Evolutionary conservation across 1,139 yeast species (phyloP).

Genomic region (Yamadazyma atlantica): DNA sequence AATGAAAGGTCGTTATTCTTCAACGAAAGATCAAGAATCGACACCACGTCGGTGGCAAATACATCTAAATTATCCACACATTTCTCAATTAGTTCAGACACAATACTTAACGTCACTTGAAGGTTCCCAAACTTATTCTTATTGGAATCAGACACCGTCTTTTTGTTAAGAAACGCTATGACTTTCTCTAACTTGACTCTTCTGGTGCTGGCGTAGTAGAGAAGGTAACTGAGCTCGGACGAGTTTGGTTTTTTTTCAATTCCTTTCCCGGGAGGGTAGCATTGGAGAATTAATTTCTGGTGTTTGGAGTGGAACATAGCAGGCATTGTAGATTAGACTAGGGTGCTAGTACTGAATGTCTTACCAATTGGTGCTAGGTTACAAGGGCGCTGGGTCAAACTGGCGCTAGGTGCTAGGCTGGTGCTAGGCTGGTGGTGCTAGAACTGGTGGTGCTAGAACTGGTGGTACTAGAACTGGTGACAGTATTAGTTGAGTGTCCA

Average conservation of each 20-base stretch:
- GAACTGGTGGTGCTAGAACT: no score
- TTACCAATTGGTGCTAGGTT: no score
- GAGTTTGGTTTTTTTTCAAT: constrained; percentile 88
- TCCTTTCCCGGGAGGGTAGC: constrained; percentile 89
- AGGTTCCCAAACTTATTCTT: constrained; percentile 74
- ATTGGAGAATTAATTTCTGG: constrained; percentile 83
- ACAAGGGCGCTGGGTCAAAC: no score
- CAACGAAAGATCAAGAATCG: constrained; percentile 47
- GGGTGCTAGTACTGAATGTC: no score
- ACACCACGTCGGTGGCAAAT: constrained; percentile 63
- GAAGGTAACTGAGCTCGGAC: constrained; percentile 82
- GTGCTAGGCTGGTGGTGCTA: no score
- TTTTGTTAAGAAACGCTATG: constrained; percentile 63
- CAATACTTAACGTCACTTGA: constrained; percentile 74
- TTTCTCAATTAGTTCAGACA: constrained; percentile 66
- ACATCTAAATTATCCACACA: constrained; percentile 84
- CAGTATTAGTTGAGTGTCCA: neutral
- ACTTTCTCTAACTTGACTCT: constrained; percentile 87
- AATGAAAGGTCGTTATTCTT: constrained; percentile 55
- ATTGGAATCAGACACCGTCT: constrained; percentile 61
- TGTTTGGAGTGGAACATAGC: constrained; percentile 70
- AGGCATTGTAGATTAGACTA: no score
- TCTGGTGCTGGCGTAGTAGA: constrained; percentile 91
- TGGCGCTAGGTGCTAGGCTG: no score
- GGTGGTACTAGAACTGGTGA: no score